Evolutionary conservation across 257 asterid species (phyloP), one percentile per base, ranked within the genome.

Genomic region (Sherardia arvensis): DNA sequence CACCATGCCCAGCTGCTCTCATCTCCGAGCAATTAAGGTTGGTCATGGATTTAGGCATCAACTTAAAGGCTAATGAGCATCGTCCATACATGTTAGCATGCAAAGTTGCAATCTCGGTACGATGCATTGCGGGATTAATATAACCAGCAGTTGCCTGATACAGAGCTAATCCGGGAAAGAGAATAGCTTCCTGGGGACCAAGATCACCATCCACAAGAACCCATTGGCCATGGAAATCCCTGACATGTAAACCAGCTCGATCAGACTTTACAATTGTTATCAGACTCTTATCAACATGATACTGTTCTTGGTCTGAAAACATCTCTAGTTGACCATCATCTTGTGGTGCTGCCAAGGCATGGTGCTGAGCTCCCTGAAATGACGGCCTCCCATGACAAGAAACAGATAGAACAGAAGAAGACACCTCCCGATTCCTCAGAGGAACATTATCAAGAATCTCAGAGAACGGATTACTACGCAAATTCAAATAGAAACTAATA

Each of bases 101-200:
- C 47, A 85, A 70, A 79, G 76, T 77, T 62, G 78, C 72, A 40
- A 77, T 76, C 74, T 87, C 93, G 0, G 84, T 78, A 34, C 91
- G 80, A 70, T 85, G 81, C 71, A 84, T 75, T 22, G 99, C 97
- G 23, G 99, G 93, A 76, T 77, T 83, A 72, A 92, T 77, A 74
- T 89, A 84, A 25, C 98, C 98, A 0, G 98, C 99, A 30, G 99
- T 89, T 17, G 99, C 96, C 83, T 87, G 99, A 69, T 89, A 92
- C 28, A 92, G 74, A 43, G 99, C 96, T 59, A 92, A 91, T 18
- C 99, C 99, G 36, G 99, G 95, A 78, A 78, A 90, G 48, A 93
- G 84, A 26, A 93, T 71, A 53, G 84, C 96, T 73, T 93, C 99
- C 65, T 90, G 94, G 57, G 96, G 96, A 69, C 97, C 99, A 67